Percentiles rank a stretch among this genome's conserved stretches.
Evolutionary conservation across 805 yeast species (phyloP).

Genomic region (Dipodascopsis tothii): DNA sequence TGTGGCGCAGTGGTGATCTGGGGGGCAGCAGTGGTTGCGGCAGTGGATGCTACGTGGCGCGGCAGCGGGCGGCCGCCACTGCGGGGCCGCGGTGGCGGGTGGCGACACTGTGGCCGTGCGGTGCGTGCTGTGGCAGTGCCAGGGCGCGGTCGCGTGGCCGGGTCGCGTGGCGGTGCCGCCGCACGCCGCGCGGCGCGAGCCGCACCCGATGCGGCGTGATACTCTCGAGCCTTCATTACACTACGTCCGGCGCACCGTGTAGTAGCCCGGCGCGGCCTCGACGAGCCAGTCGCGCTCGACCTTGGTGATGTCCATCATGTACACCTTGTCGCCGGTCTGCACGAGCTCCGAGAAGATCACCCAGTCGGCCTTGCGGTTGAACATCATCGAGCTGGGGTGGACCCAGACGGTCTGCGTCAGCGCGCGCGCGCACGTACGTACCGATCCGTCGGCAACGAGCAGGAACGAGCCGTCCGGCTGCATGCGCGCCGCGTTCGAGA

Average conservation of each 20-base stretch:
- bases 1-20: no score
- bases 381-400: constrained; percentile 22
- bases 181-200: no score
- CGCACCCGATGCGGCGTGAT: no score
- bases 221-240: no score
- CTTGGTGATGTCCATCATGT: constrained; percentile 18
- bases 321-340: constrained; percentile 18
- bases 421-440: neutral
- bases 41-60: no score
- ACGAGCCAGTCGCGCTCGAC: constrained; percentile 23
- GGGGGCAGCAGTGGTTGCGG: no score
- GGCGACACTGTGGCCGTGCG: no score
- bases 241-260: constrained; percentile 1
- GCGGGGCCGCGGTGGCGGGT: no score
- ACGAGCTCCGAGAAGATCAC: constrained; percentile 15
- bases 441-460: constrained; percentile 6
- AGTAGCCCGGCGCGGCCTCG: constrained; percentile 19
- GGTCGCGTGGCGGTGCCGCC: no score
- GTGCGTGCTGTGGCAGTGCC: no score
- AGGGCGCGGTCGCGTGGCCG: no score
- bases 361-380: constrained; percentile 16
- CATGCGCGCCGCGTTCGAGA: constrained; percentile 19
- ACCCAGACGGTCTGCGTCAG: constrained; percentile 10
- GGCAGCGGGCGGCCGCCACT: no score
- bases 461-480: constrained; percentile 19